A percentile compares a stretch with the other conserved stretches of the same genome.
These are phyloP conservation scores for Pythium scleroteichum DNA, from an alignment of 352 stramenopile genomes.

Conservation along the genomic window DNA sequence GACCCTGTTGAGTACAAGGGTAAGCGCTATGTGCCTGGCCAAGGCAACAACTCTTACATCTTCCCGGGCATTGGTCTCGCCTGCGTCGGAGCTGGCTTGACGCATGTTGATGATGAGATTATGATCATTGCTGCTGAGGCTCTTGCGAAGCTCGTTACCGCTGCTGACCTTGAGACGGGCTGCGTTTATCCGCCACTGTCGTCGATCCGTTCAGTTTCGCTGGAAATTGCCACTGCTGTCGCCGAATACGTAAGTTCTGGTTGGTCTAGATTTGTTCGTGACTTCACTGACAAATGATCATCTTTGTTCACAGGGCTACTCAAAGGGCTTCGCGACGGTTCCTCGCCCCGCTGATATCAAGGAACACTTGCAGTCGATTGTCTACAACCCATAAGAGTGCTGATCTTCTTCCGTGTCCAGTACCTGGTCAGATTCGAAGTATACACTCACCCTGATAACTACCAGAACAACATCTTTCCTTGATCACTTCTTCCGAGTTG, in stretches of 20 bases:
- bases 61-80: constrained; percentile 96
- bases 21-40: constrained; percentile 79
- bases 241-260: constrained; percentile 64
- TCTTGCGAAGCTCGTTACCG: constrained; percentile 70
- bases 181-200: constrained; percentile 94
- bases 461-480: too few species aligned
- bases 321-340: constrained; percentile 57
- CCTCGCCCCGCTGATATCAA: constrained; percentile 53
- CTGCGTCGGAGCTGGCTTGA: constrained; percentile 85
- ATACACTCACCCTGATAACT: too few species aligned
- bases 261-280: neutral
- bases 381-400: constrained; percentile 71
- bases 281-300: constrained; percentile 1
- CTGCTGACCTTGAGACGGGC: constrained; percentile 89
- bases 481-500: too few species aligned
- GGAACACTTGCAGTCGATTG: constrained; percentile 52
- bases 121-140: constrained; percentile 84
- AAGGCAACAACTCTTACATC: constrained; percentile 97
- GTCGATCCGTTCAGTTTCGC: constrained; percentile 92
- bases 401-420: neutral
- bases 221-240: constrained; percentile 92
- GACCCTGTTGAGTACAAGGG: constrained; percentile 91
- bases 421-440: too few species aligned
- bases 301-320: constrained; percentile 43
- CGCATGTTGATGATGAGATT: constrained; percentile 77